Percentiles rank a stretch among this genome's conserved stretches.
phyloP scores from a whole-genome alignment of 441 rosid genomes.

The Jatropha podagrica region DNA sequence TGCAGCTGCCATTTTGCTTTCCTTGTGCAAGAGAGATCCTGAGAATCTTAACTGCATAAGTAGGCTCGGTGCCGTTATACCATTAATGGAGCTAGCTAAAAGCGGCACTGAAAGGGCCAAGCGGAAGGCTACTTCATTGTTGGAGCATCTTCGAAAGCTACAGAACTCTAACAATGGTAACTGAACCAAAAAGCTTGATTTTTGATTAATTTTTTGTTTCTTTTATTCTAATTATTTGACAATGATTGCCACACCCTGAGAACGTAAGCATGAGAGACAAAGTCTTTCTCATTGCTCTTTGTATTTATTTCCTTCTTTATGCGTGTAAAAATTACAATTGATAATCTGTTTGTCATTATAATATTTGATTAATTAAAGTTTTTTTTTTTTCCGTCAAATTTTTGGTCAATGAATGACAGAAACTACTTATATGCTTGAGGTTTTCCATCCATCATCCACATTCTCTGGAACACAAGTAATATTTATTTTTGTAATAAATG shows the following conservation, averaged over 20 bases:
- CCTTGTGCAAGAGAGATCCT: constrained; percentile 78
- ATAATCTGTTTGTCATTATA: constrained; percentile 24
- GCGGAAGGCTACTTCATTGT: constrained; percentile 64
- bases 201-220: constrained; percentile 17
- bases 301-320: constrained; percentile 30
- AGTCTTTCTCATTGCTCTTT: constrained; percentile 35
- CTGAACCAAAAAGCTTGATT: constrained; percentile 12
- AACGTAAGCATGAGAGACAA: constrained; percentile 40
- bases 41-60: constrained; percentile 57
- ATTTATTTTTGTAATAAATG: too few species aligned
- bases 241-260: constrained; percentile 27
- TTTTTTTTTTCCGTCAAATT: constrained; percentile 8
- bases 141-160: constrained; percentile 62
- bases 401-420: neutral
- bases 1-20: constrained; percentile 69
- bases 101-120: constrained; percentile 85
- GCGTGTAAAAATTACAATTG: constrained; percentile 37
- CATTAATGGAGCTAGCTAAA: constrained; percentile 69
- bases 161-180: constrained; percentile 32
- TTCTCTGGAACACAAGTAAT: too few species aligned
- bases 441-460: neutral
- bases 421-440: neutral
- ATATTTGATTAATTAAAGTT: constrained; percentile 10
- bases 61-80: constrained; percentile 70
- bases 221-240: constrained; percentile 36